Conservation (phyloP, 495 filamentous ascomycete genomes). For the Hypoxylon fuscum region DNA sequence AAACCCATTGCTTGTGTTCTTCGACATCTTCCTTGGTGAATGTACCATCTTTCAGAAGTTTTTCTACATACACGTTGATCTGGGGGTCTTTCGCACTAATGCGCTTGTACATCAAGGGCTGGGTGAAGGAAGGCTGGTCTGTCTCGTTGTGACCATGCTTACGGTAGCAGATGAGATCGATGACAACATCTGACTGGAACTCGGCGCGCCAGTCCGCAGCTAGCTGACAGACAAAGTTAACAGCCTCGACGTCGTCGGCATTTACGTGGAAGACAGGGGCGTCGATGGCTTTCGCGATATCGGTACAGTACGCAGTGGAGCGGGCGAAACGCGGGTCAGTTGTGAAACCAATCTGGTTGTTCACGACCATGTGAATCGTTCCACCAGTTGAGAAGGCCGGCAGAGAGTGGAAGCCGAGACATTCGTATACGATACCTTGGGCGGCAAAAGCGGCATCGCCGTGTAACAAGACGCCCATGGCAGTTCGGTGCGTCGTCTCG, state of each 20-base stretch:
- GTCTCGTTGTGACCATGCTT: slow-evolving; percentile 99
- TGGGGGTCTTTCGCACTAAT: slow-evolving; percentile 81
- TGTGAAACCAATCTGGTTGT: slow-evolving; percentile 99
- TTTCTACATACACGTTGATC: slow-evolving; percentile 86
- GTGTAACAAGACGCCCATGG: slow-evolving; percentile 95
- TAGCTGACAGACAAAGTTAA: slow-evolving; percentile 97
- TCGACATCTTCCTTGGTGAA: slow-evolving; percentile 98
- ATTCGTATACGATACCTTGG: slow-evolving; percentile 98
- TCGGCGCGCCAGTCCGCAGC: slow-evolving; percentile 97
- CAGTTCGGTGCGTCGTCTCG: slow-evolving; percentile 83
- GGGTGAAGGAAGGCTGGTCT: slow-evolving; percentile 99
- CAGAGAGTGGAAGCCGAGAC: slow-evolving; percentile 94
- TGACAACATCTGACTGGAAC: slow-evolving; percentile 96
- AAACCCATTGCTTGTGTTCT: slow-evolving; percentile 99
- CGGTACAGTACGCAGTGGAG: slow-evolving; percentile 98
- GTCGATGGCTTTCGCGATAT: slow-evolving; percentile 98
- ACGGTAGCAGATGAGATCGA: slow-evolving; percentile 98
- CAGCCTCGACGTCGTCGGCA: slow-evolving; percentile 95
- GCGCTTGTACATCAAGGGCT: slow-evolving; percentile 98
- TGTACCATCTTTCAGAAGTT: slow-evolving; percentile 86
- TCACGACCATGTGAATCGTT: slow-evolving; percentile 96
- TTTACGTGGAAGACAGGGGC: slow-evolving; percentile 99
- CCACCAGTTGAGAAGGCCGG: slow-evolving; percentile 97
- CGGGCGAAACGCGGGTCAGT: slow-evolving; percentile 98
- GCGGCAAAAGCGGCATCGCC: slow-evolving; percentile 97